Base-by-base conservation (phyloP, 805 yeast species). In the Saccharomycopsis synnaedendra region DNA sequence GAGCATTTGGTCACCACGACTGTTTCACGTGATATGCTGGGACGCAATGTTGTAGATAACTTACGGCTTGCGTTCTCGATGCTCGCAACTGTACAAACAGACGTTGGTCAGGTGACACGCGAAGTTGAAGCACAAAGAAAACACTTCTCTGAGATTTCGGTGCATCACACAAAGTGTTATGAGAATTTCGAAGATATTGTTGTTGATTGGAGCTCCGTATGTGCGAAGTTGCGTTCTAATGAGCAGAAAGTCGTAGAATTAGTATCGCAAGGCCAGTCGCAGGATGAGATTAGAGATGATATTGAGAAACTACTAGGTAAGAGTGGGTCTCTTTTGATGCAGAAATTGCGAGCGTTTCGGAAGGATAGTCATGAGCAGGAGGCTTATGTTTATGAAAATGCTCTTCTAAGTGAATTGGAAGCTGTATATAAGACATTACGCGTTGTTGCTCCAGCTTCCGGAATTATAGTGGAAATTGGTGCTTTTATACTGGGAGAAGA, bases 31-130 rank as follows among this genome's bases (percentile, higher is more conserved):
- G 19, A 19, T 7, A 9, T 5, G 19, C 6, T 29, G 6, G 11
- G 7, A n/a, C 9, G 48, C n/a, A 51, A 51, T 34, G 44, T 51
- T 3, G 42, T 51, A 31, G 54, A 51, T 28, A 51, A 51, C 38
- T 43, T 51, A 28, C 40, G 40, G 27, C 8, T 42, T 29, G 52
- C 49, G n/a, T 46, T 51, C 10, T 37, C 37, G n/a, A 44, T 33
- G 28, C 30, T 45, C 3, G 36, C 32, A 19, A 29, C 4, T 3
- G 9, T 33, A 11, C 41, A 45, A 28, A 38, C 39, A 28, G 37
- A 32, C 10, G 31, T 32, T 29, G 47, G 40, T 28, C 6, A 28
- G 28, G 47, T 33, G 19, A 28, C 28, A 10, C 19, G 40, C 33
- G 9, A 35, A 11, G n/a, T 3, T 7, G 45, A 48, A 8, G 32